Evolutionary conservation across 1,284 basidiomycete genomes (phyloP), one percentile per base, ranked within the genome.

Genomic region (Cryptococcus floricola): DNA sequence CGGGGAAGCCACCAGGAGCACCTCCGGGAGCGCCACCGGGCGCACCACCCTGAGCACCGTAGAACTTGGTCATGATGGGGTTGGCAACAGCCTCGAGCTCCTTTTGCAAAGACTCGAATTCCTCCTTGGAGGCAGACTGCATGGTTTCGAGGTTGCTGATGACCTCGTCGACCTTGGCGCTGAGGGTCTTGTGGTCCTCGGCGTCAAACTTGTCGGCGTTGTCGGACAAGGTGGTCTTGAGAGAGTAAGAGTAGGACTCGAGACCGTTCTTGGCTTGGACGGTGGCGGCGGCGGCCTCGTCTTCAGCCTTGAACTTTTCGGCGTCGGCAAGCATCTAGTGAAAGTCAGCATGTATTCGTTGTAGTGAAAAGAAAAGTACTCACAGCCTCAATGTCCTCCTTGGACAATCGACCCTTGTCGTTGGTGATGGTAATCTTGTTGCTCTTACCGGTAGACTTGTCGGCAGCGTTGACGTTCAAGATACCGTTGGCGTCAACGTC

Each of bases 401-500:
- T 95, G 71, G 90, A 93, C 57, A 98, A 82, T 80, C 95, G 93
- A 56, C 95, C 95, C 84, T 97, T 96, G 83, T 96, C 93, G 79
- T 97, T 97, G 76, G 91, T 96, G 81, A 97, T 96, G 68, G 91
- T 96, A 80, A 97, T 96, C 71, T 88, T 87, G 55, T 52, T 58
- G 13, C 66, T 71, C 59, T 97, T 97, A 72, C 96, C 95, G 65
- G 95, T 96, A 37, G 91, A 94, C 48, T 97, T 97, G 82, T 98
- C 95, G 57, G 89, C 83, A 39, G 95, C 94, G 64, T 64, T 66
- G 70, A 98, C 95, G 80, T 96, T 97, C 70, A 98, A 79, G 78
- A 97, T 96, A 83, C 91, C 93, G 78, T 97, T 96, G 75, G 93
- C 93, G 78, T 96, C 93, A 65, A 96, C 89, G 81, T 97, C 93